Evolutionary conservation across 495 filamentous ascomycete genomes (phyloP), one percentile per base, ranked within the genome.

Genomic region (Penicillium salamii): DNA sequence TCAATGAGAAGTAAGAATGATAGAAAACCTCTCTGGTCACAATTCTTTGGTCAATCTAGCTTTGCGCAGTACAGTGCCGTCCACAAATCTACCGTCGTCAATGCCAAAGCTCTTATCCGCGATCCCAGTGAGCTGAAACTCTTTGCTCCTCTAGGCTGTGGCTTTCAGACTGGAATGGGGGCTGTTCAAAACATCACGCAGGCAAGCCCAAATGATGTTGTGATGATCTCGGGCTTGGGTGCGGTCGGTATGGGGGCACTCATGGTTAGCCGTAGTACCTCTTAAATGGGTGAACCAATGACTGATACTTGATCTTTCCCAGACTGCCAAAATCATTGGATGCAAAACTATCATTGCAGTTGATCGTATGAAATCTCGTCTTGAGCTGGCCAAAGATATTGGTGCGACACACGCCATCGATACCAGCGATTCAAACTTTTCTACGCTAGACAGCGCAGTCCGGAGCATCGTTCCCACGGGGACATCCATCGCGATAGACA

Each of bases 121-220:
- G 40, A 44, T 13, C 44, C 42, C 0, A 60, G 61, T 0, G 65
- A 75, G 19, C 38, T 76, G 7, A 60, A 53, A 17, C 40, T 74
- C 0, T 73, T 65, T 18, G 70, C 73, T 14, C 62, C 73, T 7
- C 44, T 76, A 7, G 71, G 71, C 0, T 76, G 71, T 50, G 69
- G 73, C 1, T 65, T 74, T 50, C 70, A 74, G 50, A 76, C 73
- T 4, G 73, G 72, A 1, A 58, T 63, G 28, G 70, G 68, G 3
- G 66, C 66, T 0, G 55, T 72, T 29, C 38, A 63, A 3, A 67
- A 72, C 45, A 53, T 62, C 15, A 49, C 65, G 0, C 19, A 46
- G 7, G 65, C 66, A 0, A 47, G 12, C 0, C 17, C 32, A 11
- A 20, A 49, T 1, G 54, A 59, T 32, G 42, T 52, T 1, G 54